Evolutionary conservation across 768 basidiomycete species (phyloP).

Genomic region (Amanita muscaria): DNA sequence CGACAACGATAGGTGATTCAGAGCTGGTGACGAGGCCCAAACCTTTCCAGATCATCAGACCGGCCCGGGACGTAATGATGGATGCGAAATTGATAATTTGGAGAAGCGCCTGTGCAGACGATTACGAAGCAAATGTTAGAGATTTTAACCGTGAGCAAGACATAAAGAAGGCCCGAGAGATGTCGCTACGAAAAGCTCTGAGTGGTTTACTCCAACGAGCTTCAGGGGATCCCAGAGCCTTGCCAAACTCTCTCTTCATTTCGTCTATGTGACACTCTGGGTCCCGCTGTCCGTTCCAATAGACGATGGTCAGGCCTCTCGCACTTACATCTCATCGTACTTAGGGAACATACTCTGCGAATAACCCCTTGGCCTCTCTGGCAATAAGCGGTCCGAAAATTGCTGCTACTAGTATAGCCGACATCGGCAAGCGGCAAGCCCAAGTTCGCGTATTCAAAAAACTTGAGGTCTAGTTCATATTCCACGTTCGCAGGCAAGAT

Average conservation of each 20-base stretch:
- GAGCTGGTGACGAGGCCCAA: conserved; percentile 85
- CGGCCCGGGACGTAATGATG: conserved; percentile 83
- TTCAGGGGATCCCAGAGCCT: conserved; percentile 80
- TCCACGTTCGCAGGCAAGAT: conserved; percentile 88
- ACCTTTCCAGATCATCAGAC: conserved; percentile 97
- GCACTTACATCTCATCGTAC: conserved; percentile 73
- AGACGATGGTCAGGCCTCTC: conserved; percentile 75
- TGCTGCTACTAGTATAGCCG: conserved; percentile 72
- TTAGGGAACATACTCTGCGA: conserved; percentile 87
- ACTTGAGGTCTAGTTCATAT: conserved; percentile 90
- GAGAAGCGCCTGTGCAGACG: conserved; percentile 56
- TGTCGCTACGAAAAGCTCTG: conserved; percentile 65
- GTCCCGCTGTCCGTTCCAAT: conserved; percentile 94
- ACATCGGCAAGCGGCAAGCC: conserved; percentile 86
- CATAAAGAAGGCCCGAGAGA: conserved; percentile 30
- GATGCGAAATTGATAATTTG: conserved; percentile 89
- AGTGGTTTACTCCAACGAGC: conserved; percentile 65
- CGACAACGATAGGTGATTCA: conserved; percentile 94
- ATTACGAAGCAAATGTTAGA: too few relatives aligned
- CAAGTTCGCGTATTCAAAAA: conserved; percentile 89
- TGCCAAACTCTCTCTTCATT: conserved; percentile 76
- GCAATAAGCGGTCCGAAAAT: conserved; percentile 68
- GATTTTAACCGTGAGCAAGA: neutral
- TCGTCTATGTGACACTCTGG: conserved; percentile 74
- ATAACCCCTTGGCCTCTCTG: conserved; percentile 43